phyloP scores from a whole-genome alignment of 805 yeast species.

The Komagataella pastoris region DNA sequence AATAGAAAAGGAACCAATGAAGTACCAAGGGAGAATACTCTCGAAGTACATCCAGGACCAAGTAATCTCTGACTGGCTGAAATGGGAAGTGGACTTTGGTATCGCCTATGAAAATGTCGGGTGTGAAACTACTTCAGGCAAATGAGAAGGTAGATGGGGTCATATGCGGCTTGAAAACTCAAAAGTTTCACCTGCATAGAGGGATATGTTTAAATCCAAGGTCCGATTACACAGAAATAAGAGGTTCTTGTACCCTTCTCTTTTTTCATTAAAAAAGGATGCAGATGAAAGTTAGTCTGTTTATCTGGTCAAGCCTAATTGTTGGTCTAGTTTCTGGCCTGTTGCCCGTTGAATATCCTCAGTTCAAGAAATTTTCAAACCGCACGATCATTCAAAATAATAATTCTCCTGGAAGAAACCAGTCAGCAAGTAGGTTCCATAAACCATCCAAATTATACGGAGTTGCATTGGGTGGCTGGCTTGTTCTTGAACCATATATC shows the following conservation, averaged over 20 bases:
- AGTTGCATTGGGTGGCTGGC: conserved; percentile 85
- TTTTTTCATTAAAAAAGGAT: not conserved
- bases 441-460: conserved; percentile 26
- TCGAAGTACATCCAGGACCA: conserved; percentile 5
- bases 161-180: not conserved
- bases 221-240: not conserved
- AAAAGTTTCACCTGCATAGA: not conserved
- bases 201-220: not conserved
- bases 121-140: not conserved
- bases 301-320: not conserved
- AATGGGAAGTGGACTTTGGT: conserved; percentile 16
- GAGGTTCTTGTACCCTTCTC: not conserved
- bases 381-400: not conserved
- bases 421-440: not conserved
- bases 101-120: conserved; percentile 6
- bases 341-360: not conserved
- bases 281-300: not conserved
- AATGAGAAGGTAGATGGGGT: not conserved
- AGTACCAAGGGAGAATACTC: conserved; percentile 10
- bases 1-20: conserved; percentile 4
- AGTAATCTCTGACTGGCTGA: conserved; percentile 6
- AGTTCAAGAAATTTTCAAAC: not conserved
- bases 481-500: conserved; percentile 76
- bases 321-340: not conserved
- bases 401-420: not conserved